Percentiles rank a stretch among this genome's conserved stretches.
Evolutionary conservation across 2,329 filamentous ascomycete genomes (phyloP).

Genomic region (Fusarium tricinctum): DNA sequence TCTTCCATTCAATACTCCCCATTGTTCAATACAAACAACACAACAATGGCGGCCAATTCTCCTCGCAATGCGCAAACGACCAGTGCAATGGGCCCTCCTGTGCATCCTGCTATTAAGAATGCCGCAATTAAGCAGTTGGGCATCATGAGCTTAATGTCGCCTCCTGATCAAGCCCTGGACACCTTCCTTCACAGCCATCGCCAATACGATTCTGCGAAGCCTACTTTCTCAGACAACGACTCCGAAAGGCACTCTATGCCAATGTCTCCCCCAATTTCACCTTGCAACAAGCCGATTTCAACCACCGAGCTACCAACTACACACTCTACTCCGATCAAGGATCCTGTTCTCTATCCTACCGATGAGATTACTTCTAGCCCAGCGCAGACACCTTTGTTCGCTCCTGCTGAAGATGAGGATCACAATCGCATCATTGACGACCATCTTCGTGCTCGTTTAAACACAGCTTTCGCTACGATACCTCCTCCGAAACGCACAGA

Average conservation of each 20-base stretch:
- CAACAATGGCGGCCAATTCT: slow-evolving; percentile 49
- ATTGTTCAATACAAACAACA: slow-evolving; percentile 31
- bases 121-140: slow-evolving; percentile 57
- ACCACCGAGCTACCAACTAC: slow-evolving; percentile 51
- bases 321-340: slow-evolving; percentile 57
- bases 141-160: slow-evolving; percentile 72
- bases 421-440: slow-evolving; percentile 64
- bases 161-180: slow-evolving; percentile 69
- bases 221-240: slow-evolving; percentile 42
- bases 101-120: slow-evolving; percentile 31
- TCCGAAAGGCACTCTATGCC: slow-evolving; percentile 56
- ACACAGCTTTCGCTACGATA: slow-evolving; percentile 59
- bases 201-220: slow-evolving; percentile 37
- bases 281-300: slow-evolving; percentile 59
- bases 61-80: slow-evolving; percentile 38
- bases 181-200: slow-evolving; percentile 59
- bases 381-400: slow-evolving; percentile 66
- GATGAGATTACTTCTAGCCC: slow-evolving; percentile 58
- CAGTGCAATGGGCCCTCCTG: slow-evolving; percentile 52
- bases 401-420: slow-evolving; percentile 57
- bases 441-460: slow-evolving; percentile 62
- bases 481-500: slow-evolving; percentile 66
- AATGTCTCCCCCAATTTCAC: slow-evolving; percentile 72
- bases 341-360: slow-evolving; percentile 71
- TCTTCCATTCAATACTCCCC: slow-evolving; percentile 29